phyloP scores from a whole-genome alignment of 768 basidiomycete species.

The Boletus coccyginus region DNA sequence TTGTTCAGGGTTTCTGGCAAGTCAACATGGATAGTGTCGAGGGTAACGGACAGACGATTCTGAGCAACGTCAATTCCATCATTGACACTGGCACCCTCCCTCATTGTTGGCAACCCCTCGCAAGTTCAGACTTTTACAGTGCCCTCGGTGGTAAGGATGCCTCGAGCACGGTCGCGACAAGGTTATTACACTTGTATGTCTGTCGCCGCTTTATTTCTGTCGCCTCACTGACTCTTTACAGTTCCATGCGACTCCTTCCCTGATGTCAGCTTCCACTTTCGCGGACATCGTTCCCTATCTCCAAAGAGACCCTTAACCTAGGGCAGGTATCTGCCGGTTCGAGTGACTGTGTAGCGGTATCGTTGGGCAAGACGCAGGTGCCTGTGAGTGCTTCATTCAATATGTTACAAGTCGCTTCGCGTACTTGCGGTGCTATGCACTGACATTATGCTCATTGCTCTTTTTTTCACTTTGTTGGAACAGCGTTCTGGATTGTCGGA shows the following conservation, averaged over 20 bases:
- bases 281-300: conserved; percentile 33
- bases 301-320: conserved; percentile 35
- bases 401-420: too few species aligned
- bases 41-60: background rate
- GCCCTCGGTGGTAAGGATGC: conserved; percentile 26
- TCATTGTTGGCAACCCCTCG: conserved; percentile 4
- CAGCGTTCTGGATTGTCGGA: conserved; percentile 17
- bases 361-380: background rate
- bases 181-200: conserved; percentile 35
- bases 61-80: conserved; percentile 6
- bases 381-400: background rate
- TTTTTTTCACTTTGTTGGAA: background rate
- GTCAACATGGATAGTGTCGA: conserved; percentile 10
- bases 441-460: conserved; percentile 1
- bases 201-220: conserved; percentile 8
- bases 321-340: conserved; percentile 27
- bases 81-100: conserved; percentile 24
- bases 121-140: conserved; percentile 19
- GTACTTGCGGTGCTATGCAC: too few species aligned
- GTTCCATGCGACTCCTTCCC: conserved; percentile 32
- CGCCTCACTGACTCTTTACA: background rate
- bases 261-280: conserved; percentile 35
- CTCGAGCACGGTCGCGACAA: conserved; percentile 9
- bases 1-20: conserved; percentile 18
- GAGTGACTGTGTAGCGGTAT: conserved; percentile 33